phyloP scores from a whole-genome alignment of 2,329 filamentous ascomycete species.

The Colletotrichum aenigma region DNA sequence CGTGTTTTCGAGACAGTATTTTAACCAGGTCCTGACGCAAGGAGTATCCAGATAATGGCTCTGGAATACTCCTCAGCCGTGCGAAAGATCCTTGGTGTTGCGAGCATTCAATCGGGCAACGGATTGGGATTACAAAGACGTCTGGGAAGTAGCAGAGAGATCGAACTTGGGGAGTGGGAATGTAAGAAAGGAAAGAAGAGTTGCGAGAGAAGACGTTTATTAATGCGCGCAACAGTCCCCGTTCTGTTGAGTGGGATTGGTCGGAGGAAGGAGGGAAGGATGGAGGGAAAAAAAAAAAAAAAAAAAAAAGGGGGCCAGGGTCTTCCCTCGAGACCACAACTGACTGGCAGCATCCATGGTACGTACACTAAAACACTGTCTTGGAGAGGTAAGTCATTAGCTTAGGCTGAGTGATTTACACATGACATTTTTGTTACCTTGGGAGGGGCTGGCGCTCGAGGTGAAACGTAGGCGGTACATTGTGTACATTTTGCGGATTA shows the following conservation, averaged over 20 bases:
- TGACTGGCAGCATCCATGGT: background rate
- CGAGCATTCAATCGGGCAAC: slow-evolving; percentile 8
- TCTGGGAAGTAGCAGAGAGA: background rate
- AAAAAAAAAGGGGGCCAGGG: background rate
- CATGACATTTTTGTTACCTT: background rate
- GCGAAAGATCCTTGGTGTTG: slow-evolving; percentile 35
- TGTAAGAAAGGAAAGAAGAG: background rate
- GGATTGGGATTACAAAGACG: background rate
- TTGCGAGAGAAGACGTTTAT: background rate
- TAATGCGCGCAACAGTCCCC: background rate
- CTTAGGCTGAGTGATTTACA: background rate
- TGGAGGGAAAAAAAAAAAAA: too few relatives aligned
- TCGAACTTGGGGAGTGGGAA: background rate
- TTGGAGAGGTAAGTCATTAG: background rate
- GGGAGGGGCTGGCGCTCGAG: background rate
- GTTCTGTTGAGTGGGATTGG: slow-evolving; percentile 2
- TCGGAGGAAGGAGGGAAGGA: background rate
- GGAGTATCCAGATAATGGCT: slow-evolving; percentile 62
- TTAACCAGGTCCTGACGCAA: slow-evolving; percentile 60
- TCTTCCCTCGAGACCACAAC: background rate
- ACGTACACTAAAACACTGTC: background rate
- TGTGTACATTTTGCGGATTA: background rate
- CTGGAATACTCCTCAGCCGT: slow-evolving; percentile 69
- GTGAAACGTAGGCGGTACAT: background rate
- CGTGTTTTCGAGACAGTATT: slow-evolving; percentile 7